Evolutionary conservation across 2,329 filamentous ascomycete species (phyloP), one percentile per base, ranked within the genome.

Genomic region (Ambrosiella beaveri): DNA sequence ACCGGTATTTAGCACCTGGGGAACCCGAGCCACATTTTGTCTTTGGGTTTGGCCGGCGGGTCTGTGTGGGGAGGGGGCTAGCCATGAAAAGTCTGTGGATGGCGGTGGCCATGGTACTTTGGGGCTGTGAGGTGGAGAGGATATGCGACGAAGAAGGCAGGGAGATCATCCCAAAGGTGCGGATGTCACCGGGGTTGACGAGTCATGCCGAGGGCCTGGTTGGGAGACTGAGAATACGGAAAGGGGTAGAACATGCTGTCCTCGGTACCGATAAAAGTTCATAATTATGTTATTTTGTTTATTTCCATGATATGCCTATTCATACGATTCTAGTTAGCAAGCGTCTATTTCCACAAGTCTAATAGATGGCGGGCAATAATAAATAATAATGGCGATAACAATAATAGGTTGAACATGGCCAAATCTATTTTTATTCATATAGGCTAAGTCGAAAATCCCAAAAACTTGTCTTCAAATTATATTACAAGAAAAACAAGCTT

Each of bases 41-140:
- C 40, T 76, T 80, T 64, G 76, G 77, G 2, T 79, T 76, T 64
- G 77, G 77, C 1, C 70, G 73, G 17, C 69, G 77, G 17, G 70
- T 75, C 8, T 80, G 76, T 62, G 68, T 71, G 4, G 76, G 77
- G 0, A 71, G 74, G 60, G 70, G 72, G 54, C 64, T 82, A 8
- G 78, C 77, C 1, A 73, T 69, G 36, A 69, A 70, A 2, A 70
- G 68, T 37, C 66, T 74, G 1, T 74, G 69, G 64, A 71, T 72
- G 13, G 67, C 70, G 1, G 63, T 74, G 40, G 69, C 69, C 0
- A 68, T 65, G 0, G 66, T 74, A 44, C 62, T 76, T 41, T 68
- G 71, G 13, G 69, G 68, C 0, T 64, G 74, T 57, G 39, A 39
- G 12, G 55, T 59, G 8, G 37, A 41, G 11, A 54, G 57, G 13